Percentiles rank a stretch among this genome's conserved stretches.
Conservation (phyloP, 23 red algal species). For the Gracilariopsis chorda region DNA sequence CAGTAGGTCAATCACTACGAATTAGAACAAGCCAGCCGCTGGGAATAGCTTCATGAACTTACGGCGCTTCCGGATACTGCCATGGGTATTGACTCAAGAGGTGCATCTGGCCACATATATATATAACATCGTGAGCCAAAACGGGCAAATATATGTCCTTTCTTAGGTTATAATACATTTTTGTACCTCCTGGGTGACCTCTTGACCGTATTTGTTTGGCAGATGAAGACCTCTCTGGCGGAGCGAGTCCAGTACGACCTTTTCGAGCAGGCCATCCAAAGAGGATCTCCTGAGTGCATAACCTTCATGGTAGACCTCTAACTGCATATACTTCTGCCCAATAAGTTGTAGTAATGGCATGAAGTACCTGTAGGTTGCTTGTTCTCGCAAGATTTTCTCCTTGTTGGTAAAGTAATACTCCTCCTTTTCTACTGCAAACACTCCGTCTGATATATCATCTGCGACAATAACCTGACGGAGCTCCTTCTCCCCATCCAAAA, state of each 20-base stretch:
- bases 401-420: neutral
- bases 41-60: too few species aligned
- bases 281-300: too few species aligned
- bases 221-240: too few species aligned
- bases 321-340: neutral
- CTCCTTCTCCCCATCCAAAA: neutral
- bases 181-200: neutral
- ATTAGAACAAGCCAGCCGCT: neutral
- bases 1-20: neutral
- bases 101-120: neutral
- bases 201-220: too few species aligned
- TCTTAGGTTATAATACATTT: neutral
- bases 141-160: neutral
- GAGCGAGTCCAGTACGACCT: too few species aligned
- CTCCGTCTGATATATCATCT: neutral
- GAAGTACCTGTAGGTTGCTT: neutral
- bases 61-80: too few species aligned
- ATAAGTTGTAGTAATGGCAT: neutral
- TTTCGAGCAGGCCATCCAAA: too few species aligned
- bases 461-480: neutral
- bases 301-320: too few species aligned
- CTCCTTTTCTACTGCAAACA: neutral
- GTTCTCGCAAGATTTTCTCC: neutral
- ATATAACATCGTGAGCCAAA: neutral
- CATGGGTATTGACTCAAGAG: neutral